A percentile compares a stretch with the other conserved stretches of the same genome.
Evolutionary conservation across 2,329 filamentous ascomycete species (phyloP).

Genomic region (Emmonsiellopsis sp.): DNA sequence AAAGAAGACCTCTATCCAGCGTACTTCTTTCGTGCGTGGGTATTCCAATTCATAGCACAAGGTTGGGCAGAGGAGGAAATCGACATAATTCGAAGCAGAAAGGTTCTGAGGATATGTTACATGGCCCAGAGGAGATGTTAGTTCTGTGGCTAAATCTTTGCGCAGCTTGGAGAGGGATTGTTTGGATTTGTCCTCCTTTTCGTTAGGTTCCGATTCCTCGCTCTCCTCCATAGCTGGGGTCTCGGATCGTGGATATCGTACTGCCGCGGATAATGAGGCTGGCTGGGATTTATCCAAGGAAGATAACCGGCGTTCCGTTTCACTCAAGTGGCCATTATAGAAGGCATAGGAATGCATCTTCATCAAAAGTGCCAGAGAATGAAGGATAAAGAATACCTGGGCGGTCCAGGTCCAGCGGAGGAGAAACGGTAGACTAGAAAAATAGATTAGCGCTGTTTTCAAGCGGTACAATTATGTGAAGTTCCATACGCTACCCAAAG

Average conservation of each 20-base stretch:
- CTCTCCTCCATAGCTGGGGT: conserved; percentile 1
- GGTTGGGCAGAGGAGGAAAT: conserved; percentile 86
- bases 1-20: conserved; percentile 71
- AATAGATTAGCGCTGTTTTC: conserved; percentile 12
- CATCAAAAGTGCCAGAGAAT: conserved; percentile 88
- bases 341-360: conserved; percentile 99
- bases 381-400: conserved; percentile 87
- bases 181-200: conserved; percentile 23
- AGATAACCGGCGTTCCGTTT: conserved; percentile 70
- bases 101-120: conserved; percentile 87
- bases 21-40: conserved; percentile 63
- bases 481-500: conserved; percentile 61
- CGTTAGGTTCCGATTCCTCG: conserved; percentile 12
- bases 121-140: conserved; percentile 82
- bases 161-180: conserved; percentile 59
- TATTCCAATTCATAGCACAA: conserved; percentile 98
- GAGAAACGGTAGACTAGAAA: conserved; percentile 60
- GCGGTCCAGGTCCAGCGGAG: conserved; percentile 94
- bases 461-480: background rate
- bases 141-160: conserved; percentile 78
- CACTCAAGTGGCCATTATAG: conserved; percentile 91
- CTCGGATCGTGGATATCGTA: conserved; percentile 57
- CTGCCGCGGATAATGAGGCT: conserved; percentile 57
- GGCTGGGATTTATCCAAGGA: conserved; percentile 69
- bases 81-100: conserved; percentile 68